Percentiles rank a stretch among this genome's conserved stretches.
Evolutionary conservation across 495 filamentous ascomycete genomes (phyloP).

Genomic region (Tricharina praecox): DNA sequence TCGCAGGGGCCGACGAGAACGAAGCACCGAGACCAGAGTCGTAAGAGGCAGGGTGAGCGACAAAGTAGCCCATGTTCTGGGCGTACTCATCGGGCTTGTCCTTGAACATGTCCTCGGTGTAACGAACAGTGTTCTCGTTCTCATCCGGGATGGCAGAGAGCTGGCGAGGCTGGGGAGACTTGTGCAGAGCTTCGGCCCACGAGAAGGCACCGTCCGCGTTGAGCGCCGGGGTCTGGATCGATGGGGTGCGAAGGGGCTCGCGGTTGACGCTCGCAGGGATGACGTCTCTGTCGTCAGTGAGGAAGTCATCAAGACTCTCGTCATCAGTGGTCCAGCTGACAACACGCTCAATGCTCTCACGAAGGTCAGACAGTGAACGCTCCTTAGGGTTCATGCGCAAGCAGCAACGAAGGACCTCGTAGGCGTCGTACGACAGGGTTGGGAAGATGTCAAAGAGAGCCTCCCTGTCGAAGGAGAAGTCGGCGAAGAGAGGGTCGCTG

Average conservation of each 20-base stretch:
- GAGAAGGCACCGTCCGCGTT: constrained; percentile 73
- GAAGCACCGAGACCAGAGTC: constrained; percentile 29
- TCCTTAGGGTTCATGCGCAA: constrained; percentile 79
- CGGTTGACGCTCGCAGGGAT: constrained; percentile 71
- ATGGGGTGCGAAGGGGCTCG: constrained; percentile 89
- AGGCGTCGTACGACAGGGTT: constrained; percentile 95
- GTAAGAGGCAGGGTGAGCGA: constrained; percentile 22
- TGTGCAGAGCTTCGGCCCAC: constrained; percentile 81
- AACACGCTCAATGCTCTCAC: constrained; percentile 55
- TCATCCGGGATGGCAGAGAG: constrained; percentile 56
- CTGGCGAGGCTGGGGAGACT: constrained; percentile 61
- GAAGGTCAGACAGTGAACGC: constrained; percentile 61
- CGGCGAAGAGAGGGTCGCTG: constrained; percentile 73
- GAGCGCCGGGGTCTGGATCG: constrained; percentile 72
- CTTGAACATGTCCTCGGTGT: constrained; percentile 73
- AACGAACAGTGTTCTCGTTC: constrained; percentile 44
- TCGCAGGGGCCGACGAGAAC: constrained; percentile 18
- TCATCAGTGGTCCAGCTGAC: constrained; percentile 92
- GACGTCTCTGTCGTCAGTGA: constrained; percentile 54
- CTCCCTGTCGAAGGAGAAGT: constrained; percentile 82
- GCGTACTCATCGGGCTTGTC: constrained; percentile 47
- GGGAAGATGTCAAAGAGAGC: constrained; percentile 96
- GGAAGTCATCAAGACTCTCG: constrained; percentile 83
- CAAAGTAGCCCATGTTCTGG: constrained; percentile 25
- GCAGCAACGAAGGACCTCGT: constrained; percentile 72